Base-by-base conservation (phyloP, 2,329 filamentous ascomycete genomes). In the Colletotrichum siamense region DNA sequence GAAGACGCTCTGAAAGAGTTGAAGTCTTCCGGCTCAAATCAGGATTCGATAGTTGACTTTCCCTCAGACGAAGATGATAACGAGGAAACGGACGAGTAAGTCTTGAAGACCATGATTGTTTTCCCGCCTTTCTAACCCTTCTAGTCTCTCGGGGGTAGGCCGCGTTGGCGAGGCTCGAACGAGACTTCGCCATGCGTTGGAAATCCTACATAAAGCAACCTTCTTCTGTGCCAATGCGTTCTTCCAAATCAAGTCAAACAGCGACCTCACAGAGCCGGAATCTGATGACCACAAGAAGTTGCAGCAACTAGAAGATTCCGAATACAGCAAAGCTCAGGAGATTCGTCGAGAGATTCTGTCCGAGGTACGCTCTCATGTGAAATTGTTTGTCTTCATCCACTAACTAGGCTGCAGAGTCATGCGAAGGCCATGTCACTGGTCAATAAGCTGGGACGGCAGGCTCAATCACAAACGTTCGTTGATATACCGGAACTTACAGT, bases 141-240 rank as follows among this genome's bases (percentile, higher is more conserved):
- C 8, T 28, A 96, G 77, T 52, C 73, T 4, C 69, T 49, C 82
- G 15, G 80, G 61, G 22, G 84, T 80, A 34, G 81, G 83, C 0
- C 89, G 89, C 22, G 79, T 95, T 28, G 87, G 89, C 65, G 89
- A 92, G 49, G 89, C 90, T 66, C 91, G 93, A 39, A 91, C 93
- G 69, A 91, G 92, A 59, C 87, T 98, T 26, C 93, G 95, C 12
- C 89, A 88, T 24, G 93, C 95, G 4, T 87, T 98, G 22, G 95
- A 98, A 81, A 84, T 98, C 59, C 91, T 96, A 77, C 96, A 98
- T 82, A 92, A 94, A 78, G 95, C 94, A 34, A 89, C 92, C 1
- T 98, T 98, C 85, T 98, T 98, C 81, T 93, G 93, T 30, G 95
- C 94, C 16, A 98, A 96, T 79, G 94, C 93, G 0, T 93, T 93